Percentiles rank a stretch among this genome's conserved stretches.
Evolutionary conservation across 2,329 filamentous ascomycete genomes (phyloP).

Genomic region (Cladosporium sp.): DNA sequence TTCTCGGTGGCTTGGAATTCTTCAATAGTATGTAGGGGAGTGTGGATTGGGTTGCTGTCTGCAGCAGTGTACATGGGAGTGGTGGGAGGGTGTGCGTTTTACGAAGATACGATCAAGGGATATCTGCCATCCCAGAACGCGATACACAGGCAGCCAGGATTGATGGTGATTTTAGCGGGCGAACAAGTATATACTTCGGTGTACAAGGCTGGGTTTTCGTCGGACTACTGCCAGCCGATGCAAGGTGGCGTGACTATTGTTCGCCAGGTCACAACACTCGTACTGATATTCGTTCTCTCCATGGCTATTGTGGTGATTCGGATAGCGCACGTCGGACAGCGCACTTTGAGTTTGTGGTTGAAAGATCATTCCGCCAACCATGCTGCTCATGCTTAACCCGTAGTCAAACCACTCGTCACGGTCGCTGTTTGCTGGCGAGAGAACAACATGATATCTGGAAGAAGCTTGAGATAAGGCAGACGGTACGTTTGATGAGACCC

Average conservation of each 20-base stretch:
- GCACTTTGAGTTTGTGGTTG: not conserved
- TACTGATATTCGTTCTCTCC: not conserved
- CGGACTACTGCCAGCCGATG: not conserved
- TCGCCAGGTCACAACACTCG: not conserved
- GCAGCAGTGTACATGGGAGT: not conserved
- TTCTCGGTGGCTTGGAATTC: slow-evolving; percentile 13
- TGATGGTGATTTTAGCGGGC: not conserved
- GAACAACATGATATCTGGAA: not conserved
- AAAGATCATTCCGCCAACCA: not conserved
- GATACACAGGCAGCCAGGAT: not conserved
- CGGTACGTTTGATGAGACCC: not conserved
- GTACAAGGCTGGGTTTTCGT: not conserved
- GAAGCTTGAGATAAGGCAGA: not conserved
- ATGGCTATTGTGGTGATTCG: not conserved
- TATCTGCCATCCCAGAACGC: not conserved
- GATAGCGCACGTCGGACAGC: not conserved
- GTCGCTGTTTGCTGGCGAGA: not conserved
- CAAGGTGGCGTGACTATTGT: not conserved
- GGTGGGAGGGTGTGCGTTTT: not conserved
- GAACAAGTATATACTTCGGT: not conserved
- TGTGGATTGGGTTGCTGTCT: not conserved
- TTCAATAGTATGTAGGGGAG: slow-evolving; percentile 7
- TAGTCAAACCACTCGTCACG: not conserved
- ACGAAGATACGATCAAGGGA: slow-evolving; percentile 2
- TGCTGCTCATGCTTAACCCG: not conserved